Evolutionary conservation across 176 grass and related monocot species (phyloP), one percentile per base, ranked within the genome.

Genomic region (Musa acuminata): DNA sequence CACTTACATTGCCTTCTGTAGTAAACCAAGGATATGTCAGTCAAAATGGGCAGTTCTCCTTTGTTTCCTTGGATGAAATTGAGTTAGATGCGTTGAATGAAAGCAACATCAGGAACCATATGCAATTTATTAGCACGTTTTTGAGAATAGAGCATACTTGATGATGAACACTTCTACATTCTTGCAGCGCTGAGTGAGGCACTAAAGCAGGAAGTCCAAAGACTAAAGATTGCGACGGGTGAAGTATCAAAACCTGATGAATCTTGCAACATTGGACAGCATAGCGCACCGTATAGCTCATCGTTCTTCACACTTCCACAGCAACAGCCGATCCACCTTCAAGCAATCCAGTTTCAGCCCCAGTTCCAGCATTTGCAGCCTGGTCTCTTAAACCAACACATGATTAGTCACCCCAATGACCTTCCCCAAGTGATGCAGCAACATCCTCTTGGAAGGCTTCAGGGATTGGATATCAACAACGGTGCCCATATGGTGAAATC

Each of bases 141-240:
- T 35, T 35, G 4, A 35, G 29, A 35, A 35, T 35, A 4, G 29
- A 35, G 4, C 29, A 72, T 2, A 52, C 3, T 4, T 69, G 10
- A 12, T 48, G 24, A 52, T 71, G 35, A 21, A 80, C 49, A 77
- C 49, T 83, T 24, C 19, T 9, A 26, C 52, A 9, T 53, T 21
- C 67, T 74, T 89, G 67, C 84, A 99, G 96, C 91, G 68, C 78
- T 99, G 80, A 99, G 91, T 82, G 88, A 99, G 78, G 91, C 91
- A 49, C 78, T 99, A 65, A 99, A 91, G 81, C 91, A 99, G 75
- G 96, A 99, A 82, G 62, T 95, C 75, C 88, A 89, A 29, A 95
- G 91, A 81, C 86, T 95, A 58, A 99, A 89, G 83, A 80, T 89
- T 64, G 96, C 84, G 53, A 99, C 96, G 29, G 96, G 96, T 53